These are phyloP conservation scores for Termitomyces heimii DNA, from an alignment of 768 basidiomycete species.

Conservation along the genomic window DNA sequence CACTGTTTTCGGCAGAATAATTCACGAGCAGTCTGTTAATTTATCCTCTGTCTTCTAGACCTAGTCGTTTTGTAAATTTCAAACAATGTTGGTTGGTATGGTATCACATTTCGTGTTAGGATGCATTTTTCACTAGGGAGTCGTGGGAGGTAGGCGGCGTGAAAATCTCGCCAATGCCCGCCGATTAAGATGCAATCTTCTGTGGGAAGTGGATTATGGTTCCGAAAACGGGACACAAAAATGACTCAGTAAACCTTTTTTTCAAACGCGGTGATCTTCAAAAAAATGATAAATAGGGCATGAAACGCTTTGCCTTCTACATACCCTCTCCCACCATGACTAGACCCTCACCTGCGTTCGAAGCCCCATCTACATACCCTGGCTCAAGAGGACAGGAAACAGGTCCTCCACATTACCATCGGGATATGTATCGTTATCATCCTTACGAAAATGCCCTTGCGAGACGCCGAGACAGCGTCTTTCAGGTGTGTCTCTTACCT, in stretches of 20 bases:
- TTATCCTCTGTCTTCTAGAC: background rate
- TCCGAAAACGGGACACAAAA: background rate
- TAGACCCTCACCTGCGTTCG: background rate
- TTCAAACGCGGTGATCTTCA: background rate
- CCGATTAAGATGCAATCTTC: background rate
- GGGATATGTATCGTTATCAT: conserved; percentile 3
- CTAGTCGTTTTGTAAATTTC: background rate
- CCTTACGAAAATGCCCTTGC: conserved; percentile 3
- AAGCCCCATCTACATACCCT: background rate
- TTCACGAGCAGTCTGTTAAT: background rate
- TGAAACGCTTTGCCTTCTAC: background rate
- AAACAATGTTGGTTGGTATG: background rate
- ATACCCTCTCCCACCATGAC: background rate
- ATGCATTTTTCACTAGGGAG: too few relatives aligned
- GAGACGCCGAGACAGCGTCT: background rate
- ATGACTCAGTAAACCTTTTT: background rate
- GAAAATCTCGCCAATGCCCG: background rate
- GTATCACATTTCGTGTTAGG: background rate
- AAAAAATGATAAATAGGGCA: background rate
- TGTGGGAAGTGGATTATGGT: background rate
- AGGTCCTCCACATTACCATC: conserved; percentile 6
- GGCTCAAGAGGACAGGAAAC: background rate
- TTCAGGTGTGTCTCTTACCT: background rate
- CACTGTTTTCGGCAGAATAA: background rate
- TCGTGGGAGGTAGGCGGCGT: background rate